These are phyloP conservation scores for Eucalyptus marginata DNA, from an alignment of 345 rosid species.

Conservation along the genomic window DNA sequence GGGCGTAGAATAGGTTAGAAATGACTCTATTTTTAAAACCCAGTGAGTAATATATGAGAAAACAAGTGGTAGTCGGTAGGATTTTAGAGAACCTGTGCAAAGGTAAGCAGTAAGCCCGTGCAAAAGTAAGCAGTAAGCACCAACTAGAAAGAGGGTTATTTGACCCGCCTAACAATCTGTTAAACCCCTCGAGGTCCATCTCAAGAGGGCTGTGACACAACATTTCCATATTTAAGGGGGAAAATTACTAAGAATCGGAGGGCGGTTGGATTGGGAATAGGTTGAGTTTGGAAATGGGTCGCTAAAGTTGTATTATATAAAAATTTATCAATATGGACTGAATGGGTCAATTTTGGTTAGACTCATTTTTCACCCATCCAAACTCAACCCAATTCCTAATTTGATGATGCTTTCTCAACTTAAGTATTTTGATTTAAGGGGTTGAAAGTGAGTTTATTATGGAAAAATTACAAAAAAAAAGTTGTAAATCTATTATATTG, in stretches of 20 bases:
- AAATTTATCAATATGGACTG: neutral
- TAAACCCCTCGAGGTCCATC: neutral
- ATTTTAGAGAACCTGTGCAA: neutral
- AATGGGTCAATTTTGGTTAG: neutral
- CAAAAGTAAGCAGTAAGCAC: neutral
- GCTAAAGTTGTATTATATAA: neutral
- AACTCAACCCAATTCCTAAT: neutral
- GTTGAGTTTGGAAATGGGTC: neutral
- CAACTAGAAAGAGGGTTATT: neutral
- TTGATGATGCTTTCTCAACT: neutral
- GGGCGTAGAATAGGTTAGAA: neutral
- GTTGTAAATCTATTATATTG: accelerated
- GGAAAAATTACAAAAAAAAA: too few species aligned
- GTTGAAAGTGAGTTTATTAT: neutral
- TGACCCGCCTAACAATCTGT: neutral
- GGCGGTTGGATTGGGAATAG: neutral
- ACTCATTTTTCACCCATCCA: neutral
- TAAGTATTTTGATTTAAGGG: neutral
- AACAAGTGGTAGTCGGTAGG: neutral
- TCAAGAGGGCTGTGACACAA: neutral
- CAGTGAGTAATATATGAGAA: neutral
- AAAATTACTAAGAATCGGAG: neutral
- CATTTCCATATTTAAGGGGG: neutral
- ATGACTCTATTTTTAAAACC: neutral
- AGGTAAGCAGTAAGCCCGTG: too few species aligned